Evolutionary conservation across 2,329 filamentous ascomycete species (phyloP).

Genomic region (Karstenula rhodostoma): DNA sequence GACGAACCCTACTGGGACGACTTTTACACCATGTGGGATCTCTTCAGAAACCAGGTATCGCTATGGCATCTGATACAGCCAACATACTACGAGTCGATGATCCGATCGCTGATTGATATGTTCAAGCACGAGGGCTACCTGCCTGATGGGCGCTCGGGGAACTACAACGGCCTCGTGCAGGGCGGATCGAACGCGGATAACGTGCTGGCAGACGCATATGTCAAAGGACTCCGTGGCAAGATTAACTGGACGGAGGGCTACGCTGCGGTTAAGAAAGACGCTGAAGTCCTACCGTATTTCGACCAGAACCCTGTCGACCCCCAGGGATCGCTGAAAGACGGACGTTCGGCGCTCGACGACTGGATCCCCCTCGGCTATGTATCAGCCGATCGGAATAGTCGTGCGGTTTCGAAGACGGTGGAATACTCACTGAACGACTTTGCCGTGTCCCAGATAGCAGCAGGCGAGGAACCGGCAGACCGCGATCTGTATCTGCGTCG

Average conservation of each 20-base stretch:
- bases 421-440: constrained; percentile 57
- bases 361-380: constrained; percentile 55
- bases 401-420: constrained; percentile 52
- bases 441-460: constrained; percentile 52
- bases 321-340: constrained; percentile 52
- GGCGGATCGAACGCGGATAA: constrained; percentile 49
- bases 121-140: constrained; percentile 69
- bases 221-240: constrained; percentile 68
- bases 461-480: constrained; percentile 51
- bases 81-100: constrained; percentile 68
- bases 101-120: constrained; percentile 74
- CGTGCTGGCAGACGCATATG: constrained; percentile 70
- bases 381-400: constrained; percentile 48
- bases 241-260: constrained; percentile 78
- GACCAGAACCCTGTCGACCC: constrained; percentile 46
- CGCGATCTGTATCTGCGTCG: constrained; percentile 49
- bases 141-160: constrained; percentile 69
- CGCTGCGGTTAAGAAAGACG: constrained; percentile 75
- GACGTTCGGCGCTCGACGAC: constrained; percentile 53
- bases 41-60: constrained; percentile 63
- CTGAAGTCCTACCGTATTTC: constrained; percentile 61
- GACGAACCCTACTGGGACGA: constrained; percentile 73
- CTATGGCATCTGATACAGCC: constrained; percentile 70
- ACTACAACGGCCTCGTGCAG: constrained; percentile 64
- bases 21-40: constrained; percentile 79